phyloP scores from a whole-genome alignment of 208 protist species.

The Trypanosoma cruzi region DNA sequence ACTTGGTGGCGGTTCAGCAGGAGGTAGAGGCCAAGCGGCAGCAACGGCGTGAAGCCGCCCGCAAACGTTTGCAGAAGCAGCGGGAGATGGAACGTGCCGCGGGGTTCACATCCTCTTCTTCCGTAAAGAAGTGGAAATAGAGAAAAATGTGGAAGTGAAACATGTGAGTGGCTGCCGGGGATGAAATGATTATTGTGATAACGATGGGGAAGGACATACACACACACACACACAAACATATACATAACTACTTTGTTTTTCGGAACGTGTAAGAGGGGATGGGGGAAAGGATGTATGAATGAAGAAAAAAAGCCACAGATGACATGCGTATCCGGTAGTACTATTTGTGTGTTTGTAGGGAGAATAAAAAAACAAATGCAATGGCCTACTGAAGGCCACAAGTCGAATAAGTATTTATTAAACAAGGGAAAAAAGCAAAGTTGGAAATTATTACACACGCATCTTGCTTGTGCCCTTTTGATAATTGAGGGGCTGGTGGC shows the following conservation, averaged over 20 bases:
- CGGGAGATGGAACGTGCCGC: conserved; percentile 63
- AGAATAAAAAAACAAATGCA: conserved; percentile 3
- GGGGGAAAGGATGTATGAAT: background rate
- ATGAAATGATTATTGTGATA: too few relatives aligned
- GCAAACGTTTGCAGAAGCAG: conserved; percentile 71
- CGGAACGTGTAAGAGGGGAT: background rate
- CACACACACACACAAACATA: background rate
- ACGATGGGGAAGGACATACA: background rate
- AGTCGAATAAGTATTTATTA: conserved; percentile 21
- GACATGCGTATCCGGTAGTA: background rate
- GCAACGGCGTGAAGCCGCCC: conserved; percentile 70
- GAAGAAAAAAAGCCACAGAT: background rate
- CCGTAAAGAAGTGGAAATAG: conserved; percentile 54
- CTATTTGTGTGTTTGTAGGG: conserved; percentile 5
- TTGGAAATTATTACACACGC: background rate
- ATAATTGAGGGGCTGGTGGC: background rate
- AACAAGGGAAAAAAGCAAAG: conserved; percentile 8
- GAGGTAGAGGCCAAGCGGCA: conserved; percentile 77
- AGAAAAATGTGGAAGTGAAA: background rate
- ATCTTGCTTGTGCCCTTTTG: background rate
- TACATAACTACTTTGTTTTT: conserved; percentile 7
- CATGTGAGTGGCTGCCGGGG: background rate
- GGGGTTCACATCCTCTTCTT: conserved; percentile 42
- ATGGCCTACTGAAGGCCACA: background rate
- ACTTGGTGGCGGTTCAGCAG: conserved; percentile 72